These are phyloP conservation scores for Geotrichum fermentans DNA, from an alignment of 1,139 yeast species.

Conservation along the genomic window DNA sequence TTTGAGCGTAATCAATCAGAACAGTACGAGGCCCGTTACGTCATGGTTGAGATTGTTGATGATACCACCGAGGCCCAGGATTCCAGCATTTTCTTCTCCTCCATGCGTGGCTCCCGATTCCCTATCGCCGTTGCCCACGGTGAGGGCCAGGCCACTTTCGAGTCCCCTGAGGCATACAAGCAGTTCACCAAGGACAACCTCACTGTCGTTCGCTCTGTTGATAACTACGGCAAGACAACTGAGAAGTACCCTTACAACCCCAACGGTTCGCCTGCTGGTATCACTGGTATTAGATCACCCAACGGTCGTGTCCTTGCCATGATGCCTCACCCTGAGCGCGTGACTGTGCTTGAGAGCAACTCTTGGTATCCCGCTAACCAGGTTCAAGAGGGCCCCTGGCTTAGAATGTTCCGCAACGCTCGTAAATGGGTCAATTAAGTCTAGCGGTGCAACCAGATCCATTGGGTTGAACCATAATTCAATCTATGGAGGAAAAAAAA, in stretches of 20 bases:
- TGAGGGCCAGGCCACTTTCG: constrained; percentile 87
- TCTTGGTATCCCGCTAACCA: constrained; percentile 71
- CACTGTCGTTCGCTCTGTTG: constrained; percentile 72
- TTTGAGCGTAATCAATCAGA: constrained; percentile 89
- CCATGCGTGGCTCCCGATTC: constrained; percentile 85
- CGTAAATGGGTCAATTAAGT: constrained; percentile 80
- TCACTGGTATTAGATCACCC: constrained; percentile 84
- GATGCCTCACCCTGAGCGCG: constrained; percentile 99
- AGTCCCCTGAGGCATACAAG: constrained; percentile 42
- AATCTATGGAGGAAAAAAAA: too few relatives aligned
- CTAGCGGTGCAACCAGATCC: too few relatives aligned
- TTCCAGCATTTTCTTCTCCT: constrained; percentile 72
- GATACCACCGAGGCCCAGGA: constrained; percentile 40
- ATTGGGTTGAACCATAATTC: too few relatives aligned
- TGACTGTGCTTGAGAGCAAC: constrained; percentile 77
- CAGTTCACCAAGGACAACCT: constrained; percentile 47
- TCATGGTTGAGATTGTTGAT: constrained; percentile 74
- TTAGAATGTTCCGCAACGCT: constrained; percentile 86
- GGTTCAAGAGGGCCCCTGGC: constrained; percentile 74
- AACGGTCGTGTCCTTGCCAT: constrained; percentile 94
- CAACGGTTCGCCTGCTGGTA: constrained; percentile 90
- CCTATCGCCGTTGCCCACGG: constrained; percentile 99
- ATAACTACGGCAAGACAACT: constrained; percentile 82
- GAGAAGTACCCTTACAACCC: constrained; percentile 90
- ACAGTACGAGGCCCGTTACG: constrained; percentile 94